These are phyloP conservation scores for Lizanozyma gosingica DNA, from an alignment of 1,139 yeast genomes.

Conservation along the genomic window DNA sequence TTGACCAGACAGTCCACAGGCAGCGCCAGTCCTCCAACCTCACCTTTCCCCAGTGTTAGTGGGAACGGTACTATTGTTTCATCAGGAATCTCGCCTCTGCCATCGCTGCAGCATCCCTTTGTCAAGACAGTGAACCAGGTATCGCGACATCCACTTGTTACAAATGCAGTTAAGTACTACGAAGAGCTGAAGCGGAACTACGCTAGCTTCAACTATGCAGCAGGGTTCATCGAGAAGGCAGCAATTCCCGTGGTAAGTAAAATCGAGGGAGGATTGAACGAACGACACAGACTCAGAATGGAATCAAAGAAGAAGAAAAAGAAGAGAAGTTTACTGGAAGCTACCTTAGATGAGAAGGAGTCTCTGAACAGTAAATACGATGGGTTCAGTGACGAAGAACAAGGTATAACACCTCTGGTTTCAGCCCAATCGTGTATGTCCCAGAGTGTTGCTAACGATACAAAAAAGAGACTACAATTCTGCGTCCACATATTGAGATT, in stretches of 20 bases:
- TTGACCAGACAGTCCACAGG: conserved; percentile 13
- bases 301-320: conserved; percentile 7
- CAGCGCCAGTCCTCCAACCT: conserved; percentile 10
- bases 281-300: conserved; percentile 20
- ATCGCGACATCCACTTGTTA: conserved; percentile 40
- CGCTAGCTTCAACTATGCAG: conserved; percentile 58
- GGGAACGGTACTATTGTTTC: neutral
- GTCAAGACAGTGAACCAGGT: conserved; percentile 38
- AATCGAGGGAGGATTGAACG: conserved; percentile 38
- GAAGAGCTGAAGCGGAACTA: conserved; percentile 45
- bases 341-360: neutral
- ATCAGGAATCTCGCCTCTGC: too few species aligned
- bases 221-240: conserved; percentile 56
- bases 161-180: conserved; percentile 52
- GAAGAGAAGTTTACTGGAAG: neutral
- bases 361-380: neutral
- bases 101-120: conserved; percentile 26
- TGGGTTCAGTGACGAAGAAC: neutral
- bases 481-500: conserved; percentile 65
- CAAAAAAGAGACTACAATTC: conserved; percentile 61
- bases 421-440: neutral
- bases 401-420: neutral
- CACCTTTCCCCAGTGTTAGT: conserved; percentile 1
- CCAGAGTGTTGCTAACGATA: conserved; percentile 44
- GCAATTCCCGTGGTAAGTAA: conserved; percentile 49